Evolutionary conservation across 2,329 filamentous ascomycete species (phyloP).

Genomic region (Helminthosporium solani): DNA sequence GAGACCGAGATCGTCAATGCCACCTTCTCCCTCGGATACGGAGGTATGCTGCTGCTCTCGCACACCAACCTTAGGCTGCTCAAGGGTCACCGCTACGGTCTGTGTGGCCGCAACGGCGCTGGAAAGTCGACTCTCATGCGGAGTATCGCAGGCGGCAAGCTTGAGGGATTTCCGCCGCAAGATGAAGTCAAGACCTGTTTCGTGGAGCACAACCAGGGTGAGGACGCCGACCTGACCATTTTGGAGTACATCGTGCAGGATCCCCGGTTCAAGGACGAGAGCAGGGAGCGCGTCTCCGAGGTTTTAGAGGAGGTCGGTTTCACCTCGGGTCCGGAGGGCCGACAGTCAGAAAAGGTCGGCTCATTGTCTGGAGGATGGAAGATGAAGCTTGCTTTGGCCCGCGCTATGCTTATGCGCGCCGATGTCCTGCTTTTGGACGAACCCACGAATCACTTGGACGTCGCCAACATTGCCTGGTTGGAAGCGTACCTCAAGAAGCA

Average conservation of each 20-base stretch:
- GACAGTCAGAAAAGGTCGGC: conserved; percentile 86
- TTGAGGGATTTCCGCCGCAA: conserved; percentile 93
- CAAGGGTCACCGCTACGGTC: conserved; percentile 95
- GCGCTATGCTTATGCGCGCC: conserved; percentile 95
- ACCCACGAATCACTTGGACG: conserved; percentile 97
- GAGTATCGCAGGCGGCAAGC: conserved; percentile 90
- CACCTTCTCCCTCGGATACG: conserved; percentile 95
- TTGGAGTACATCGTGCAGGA: conserved; percentile 91
- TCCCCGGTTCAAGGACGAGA: conserved; percentile 77
- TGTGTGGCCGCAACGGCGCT: conserved; percentile 94
- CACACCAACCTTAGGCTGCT: conserved; percentile 93
- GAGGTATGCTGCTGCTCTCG: conserved; percentile 93
- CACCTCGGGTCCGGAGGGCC: conserved; percentile 81
- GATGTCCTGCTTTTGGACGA: conserved; percentile 96
- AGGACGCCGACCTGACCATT: conserved; percentile 95
- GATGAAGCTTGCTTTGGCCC: conserved; percentile 96
- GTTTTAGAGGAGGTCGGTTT: conserved; percentile 94
- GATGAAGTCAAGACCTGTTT: conserved; percentile 95
- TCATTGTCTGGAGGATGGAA: conserved; percentile 98
- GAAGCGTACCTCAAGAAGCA: conserved; percentile 95
- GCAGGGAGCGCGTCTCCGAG: conserved; percentile 74
- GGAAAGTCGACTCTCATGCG: conserved; percentile 99
- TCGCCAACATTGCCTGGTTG: conserved; percentile 93
- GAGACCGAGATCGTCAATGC: conserved; percentile 97
- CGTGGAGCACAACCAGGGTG: conserved; percentile 98